Evolutionary conservation across 176 grass and related monocot genomes (phyloP), one percentile per base, ranked within the genome.

Genomic region (Oryza longistaminata): DNA sequence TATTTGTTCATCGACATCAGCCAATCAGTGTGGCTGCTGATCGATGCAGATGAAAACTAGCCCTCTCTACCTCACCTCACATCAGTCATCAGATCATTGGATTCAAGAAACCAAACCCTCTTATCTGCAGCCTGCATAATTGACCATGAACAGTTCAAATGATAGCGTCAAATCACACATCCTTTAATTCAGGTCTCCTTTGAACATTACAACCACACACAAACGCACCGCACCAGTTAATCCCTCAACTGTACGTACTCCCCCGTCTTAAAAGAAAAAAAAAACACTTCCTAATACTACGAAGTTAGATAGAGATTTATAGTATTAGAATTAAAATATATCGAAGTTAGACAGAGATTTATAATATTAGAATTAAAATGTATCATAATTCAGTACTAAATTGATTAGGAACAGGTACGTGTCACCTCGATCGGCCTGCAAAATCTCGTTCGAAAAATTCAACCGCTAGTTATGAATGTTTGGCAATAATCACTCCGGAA

Each of bases 71-170:
- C 16, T 58, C 73, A 1, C 0, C 16, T 58, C 73, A 60, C n/a
- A 62, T 62, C 9, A 24, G n/a, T 62, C 9, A 25, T 44, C 58
- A 27, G 77, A 66, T 67, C 40, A 46, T 67, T 62, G 58, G 58
- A 60, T 60, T 21, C 19, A 9, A 1, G 53, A 60, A 61, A 61
- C 21, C 58, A 61, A 61, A 61, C 58, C 39, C 70, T 73, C 43
- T 80, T 50, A 69, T 53, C 45, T 52, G 53, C 29, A 49, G 78
- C 78, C 24, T 12, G 45, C 0, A 52, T 15, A 33, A 24, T 81
- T 69, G 65, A 81, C 66, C 45, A 55, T 2, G 65, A 70, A 81
- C 67, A 17, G 46, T 55, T 70, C 66, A 39, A 39, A 39, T 70
- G 66, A 16, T 25, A 15, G 31, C 31, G 10, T 53, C 75, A 7